Conservation (phyloP, 2,329 filamentous ascomycete genomes). For the Aspergillus brunneoviolaceus region DNA sequence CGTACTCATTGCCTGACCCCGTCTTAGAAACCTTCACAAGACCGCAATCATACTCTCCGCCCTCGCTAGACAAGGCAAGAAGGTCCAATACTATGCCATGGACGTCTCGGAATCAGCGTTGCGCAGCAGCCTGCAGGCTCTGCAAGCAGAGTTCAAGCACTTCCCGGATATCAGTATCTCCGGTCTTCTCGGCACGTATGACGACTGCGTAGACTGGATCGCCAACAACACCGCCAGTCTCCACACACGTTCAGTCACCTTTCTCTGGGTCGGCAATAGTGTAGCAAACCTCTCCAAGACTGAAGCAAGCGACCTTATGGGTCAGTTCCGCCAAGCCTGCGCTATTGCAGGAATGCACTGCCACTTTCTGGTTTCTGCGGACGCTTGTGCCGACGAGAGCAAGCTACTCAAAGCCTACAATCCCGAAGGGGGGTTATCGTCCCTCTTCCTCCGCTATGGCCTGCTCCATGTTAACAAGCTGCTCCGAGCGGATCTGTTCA, state of each 20-base stretch:
- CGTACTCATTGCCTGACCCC: neutral
- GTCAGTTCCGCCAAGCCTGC: neutral
- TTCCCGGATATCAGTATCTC: neutral
- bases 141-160: neutral
- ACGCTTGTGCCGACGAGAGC: neutral
- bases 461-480: neutral
- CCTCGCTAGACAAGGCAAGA: neutral
- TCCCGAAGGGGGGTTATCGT: neutral
- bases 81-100: conserved; percentile 1
- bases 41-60: neutral
- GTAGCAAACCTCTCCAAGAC: conserved; percentile 3
- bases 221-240: neutral
- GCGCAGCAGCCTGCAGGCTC: neutral
- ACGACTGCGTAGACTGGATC: conserved; percentile 8
- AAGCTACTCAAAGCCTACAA: neutral
- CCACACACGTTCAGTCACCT: neutral
- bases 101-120: neutral
- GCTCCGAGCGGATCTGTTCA: neutral
- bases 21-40: neutral
- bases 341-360: neutral
- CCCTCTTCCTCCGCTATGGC: neutral
- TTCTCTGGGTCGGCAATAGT: conserved; percentile 8
- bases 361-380: neutral
- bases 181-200: conserved; percentile 9
- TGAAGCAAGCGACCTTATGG: neutral